A percentile compares a stretch with the other conserved stretches of the same genome.
Conservation (phyloP, 139 green algal genomes). For the Mychonastes homosphaera region DNA sequence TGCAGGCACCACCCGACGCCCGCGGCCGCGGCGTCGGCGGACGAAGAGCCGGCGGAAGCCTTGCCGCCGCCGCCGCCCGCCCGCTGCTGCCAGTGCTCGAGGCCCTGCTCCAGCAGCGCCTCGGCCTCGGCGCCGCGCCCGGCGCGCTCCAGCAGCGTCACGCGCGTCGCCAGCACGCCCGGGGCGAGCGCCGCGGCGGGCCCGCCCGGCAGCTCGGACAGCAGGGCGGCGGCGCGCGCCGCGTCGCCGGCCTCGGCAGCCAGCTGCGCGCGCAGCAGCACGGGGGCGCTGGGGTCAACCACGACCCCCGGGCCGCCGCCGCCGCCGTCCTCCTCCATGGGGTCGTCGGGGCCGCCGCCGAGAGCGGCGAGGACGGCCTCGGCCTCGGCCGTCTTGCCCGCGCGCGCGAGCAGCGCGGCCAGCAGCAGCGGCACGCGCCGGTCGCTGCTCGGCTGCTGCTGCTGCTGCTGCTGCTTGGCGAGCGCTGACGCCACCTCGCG, state of each 20-base stretch:
- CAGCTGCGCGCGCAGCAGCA: slow-evolving; percentile 55
- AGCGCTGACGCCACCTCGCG: slow-evolving; percentile 30
- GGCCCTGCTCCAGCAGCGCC: slow-evolving; percentile 26
- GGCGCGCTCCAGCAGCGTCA: slow-evolving; percentile 42
- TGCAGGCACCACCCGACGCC: slow-evolving; percentile 44
- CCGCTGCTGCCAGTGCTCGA: slow-evolving; percentile 28
- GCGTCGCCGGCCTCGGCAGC: slow-evolving; percentile 30
- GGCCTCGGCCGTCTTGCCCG: slow-evolving; percentile 48
- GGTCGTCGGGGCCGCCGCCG: neutral
- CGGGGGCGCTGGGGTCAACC: neutral
- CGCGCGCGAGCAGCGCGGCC: slow-evolving; percentile 40
- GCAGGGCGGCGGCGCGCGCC: slow-evolving; percentile 6
- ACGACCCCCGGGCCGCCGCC: too few relatives aligned
- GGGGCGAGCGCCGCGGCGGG: slow-evolving; percentile 2
- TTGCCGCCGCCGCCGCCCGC: too few relatives aligned
- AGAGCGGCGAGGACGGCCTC: slow-evolving; percentile 36
- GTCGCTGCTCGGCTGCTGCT: too few relatives aligned
- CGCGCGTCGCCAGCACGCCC: slow-evolving; percentile 44
- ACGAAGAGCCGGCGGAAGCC: too few relatives aligned
- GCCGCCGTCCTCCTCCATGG: too few relatives aligned
- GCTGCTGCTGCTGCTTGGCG: slow-evolving; percentile 15
- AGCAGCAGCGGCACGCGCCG: slow-evolving; percentile 38
- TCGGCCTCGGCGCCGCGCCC: slow-evolving; percentile 35
- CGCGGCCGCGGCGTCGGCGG: neutral
- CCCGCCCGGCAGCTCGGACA: slow-evolving; percentile 17